A percentile compares a stretch with the other conserved stretches of the same genome.
Evolutionary conservation across 2,329 filamentous ascomycete genomes (phyloP).

Genomic region (Pseudocercospora cruenta): DNA sequence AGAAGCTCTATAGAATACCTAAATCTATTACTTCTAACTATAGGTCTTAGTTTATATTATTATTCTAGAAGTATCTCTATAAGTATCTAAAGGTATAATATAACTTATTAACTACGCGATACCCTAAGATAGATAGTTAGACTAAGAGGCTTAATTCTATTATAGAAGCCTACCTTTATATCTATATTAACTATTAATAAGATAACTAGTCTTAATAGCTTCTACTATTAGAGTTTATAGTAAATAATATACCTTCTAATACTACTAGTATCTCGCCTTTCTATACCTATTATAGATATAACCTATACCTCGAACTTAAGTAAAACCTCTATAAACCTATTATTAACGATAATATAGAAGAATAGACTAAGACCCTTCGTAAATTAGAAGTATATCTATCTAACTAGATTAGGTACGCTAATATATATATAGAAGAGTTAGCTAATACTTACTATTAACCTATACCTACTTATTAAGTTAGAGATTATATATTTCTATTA

Average conservation of each 20-base stretch:
- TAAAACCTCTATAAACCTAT: neutral
- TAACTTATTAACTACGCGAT: neutral
- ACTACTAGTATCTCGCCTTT: constrained; percentile 1
- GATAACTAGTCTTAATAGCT: constrained; percentile 1
- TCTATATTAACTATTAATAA: neutral
- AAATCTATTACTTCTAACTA: neutral
- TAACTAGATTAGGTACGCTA: neutral
- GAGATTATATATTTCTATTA: neutral
- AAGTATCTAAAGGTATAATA: neutral
- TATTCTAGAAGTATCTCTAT: constrained; percentile 3
- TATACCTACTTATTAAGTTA: neutral
- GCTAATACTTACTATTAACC: neutral
- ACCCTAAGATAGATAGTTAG: constrained; percentile 1
- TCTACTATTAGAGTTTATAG: neutral
- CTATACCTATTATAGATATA: neutral
- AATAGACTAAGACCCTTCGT: neutral
- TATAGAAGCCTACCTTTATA: neutral
- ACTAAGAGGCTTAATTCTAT: neutral
- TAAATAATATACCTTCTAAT: neutral
- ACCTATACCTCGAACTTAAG: neutral
- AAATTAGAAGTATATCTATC: neutral
- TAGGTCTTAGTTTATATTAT: neutral
- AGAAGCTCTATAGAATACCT: neutral
- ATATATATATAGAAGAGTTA: neutral
- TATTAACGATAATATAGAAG: neutral